Conservation (phyloP, 306 rosid genomes). For the Lablab purpureus region DNA sequence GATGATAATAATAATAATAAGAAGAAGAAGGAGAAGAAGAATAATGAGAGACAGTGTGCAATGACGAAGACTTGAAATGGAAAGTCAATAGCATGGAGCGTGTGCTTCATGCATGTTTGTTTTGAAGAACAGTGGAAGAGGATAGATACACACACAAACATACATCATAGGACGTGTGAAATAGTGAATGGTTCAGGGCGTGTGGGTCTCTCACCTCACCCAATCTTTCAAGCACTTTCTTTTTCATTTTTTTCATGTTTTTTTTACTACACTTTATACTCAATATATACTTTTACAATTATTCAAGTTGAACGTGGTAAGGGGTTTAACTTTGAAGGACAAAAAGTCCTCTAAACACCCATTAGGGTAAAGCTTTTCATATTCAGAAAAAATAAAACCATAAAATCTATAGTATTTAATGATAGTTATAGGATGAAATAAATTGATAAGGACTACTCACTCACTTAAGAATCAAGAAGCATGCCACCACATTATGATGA, state of each 20-base stretch:
- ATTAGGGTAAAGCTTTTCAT: background rate
- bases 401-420: background rate
- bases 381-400: background rate
- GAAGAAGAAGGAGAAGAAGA: background rate
- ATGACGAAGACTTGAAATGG: slow-evolving; percentile 16
- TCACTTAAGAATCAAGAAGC: background rate
- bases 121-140: background rate
- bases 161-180: slow-evolving; percentile 17
- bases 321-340: background rate
- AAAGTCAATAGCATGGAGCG: slow-evolving; percentile 39
- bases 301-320: background rate
- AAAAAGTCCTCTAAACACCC: too few relatives aligned
- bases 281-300: background rate
- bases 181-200: background rate
- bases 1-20: background rate
- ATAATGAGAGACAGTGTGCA: slow-evolving; percentile 24
- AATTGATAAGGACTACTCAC: background rate
- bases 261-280: background rate
- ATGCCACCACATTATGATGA: background rate
- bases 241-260: background rate
- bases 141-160: too few relatives aligned
- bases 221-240: background rate
- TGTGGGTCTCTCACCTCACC: background rate
- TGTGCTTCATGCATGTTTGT: slow-evolving; percentile 26
- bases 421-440: background rate